Evolutionary conservation across 176 grass and related monocot genomes (phyloP).

Genomic region (Triticum monococcum): DNA sequence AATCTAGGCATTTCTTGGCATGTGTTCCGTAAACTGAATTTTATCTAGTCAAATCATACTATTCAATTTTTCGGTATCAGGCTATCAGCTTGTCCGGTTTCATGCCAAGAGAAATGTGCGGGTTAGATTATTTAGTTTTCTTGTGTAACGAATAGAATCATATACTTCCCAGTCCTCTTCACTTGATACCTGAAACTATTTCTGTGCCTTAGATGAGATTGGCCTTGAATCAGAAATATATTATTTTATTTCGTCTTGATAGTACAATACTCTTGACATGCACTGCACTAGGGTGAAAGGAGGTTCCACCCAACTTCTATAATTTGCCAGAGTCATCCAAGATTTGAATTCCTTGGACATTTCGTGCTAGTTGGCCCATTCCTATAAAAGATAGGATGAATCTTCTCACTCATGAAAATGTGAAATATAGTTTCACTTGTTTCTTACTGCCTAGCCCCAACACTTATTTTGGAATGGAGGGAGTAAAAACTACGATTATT

Average conservation of each 20-base stretch:
- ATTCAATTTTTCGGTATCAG: not conserved
- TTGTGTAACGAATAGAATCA: not conserved
- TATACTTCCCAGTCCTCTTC: not conserved
- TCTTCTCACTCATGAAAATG: not conserved
- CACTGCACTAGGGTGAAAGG: not conserved
- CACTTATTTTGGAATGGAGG: too few relatives aligned
- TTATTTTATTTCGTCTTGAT: not conserved
- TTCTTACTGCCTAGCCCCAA: not conserved
- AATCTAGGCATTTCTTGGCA: not conserved
- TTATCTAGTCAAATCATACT: constrained; percentile 10
- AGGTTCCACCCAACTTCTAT: not conserved
- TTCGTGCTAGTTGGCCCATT: not conserved
- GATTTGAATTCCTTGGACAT: constrained; percentile 2
- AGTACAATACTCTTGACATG: not conserved
- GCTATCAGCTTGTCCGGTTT: constrained; percentile 6
- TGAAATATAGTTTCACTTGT: not conserved
- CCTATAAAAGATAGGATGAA: not conserved
- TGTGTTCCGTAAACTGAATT: not conserved
- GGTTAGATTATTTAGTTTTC: not conserved
- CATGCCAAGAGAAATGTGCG: not conserved
- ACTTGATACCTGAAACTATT: not conserved
- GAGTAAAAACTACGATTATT: not conserved
- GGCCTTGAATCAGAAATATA: not conserved
- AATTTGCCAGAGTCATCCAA: constrained; percentile 6
- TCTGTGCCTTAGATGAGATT: constrained; percentile 2